These are phyloP conservation scores for Hysterium pulicare DNA, from an alignment of 2,329 filamentous ascomycete genomes.

Conservation along the genomic window DNA sequence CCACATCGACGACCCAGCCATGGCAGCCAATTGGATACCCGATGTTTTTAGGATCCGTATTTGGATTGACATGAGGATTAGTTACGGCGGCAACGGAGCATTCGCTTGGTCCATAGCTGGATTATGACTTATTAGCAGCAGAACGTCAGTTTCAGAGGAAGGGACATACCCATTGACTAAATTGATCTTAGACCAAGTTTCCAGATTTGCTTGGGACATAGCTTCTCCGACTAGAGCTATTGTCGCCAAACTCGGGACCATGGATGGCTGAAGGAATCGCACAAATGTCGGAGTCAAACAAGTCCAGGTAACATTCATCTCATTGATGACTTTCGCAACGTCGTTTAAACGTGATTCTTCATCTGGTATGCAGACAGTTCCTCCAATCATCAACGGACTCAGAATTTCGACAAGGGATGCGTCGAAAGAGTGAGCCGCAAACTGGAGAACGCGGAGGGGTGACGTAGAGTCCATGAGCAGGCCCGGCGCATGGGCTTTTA, in stretches of 20 bases:
- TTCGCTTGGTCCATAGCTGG: conserved; percentile 33
- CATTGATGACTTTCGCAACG: conserved; percentile 40
- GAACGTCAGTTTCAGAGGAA: too few species aligned
- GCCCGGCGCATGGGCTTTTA: conserved; percentile 13
- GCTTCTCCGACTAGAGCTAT: conserved; percentile 42
- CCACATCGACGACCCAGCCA: conserved; percentile 12
- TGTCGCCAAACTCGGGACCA: conserved; percentile 41
- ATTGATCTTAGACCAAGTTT: conserved; percentile 26
- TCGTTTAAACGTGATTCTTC: conserved; percentile 50
- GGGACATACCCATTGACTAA: conserved; percentile 28
- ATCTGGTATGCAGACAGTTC: conserved; percentile 35
- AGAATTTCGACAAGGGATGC: conserved; percentile 36
- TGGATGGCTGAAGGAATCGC: conserved; percentile 34
- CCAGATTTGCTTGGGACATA: conserved; percentile 30
- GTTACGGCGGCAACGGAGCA: conserved; percentile 34
- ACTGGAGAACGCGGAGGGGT: conserved; percentile 32
- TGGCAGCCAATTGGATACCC: conserved; percentile 33
- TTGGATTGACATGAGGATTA: conserved; percentile 26
- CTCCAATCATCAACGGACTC: conserved; percentile 30
- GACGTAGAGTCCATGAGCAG: conserved; percentile 17
- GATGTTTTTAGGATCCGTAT: conserved; percentile 33
- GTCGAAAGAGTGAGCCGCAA: conserved; percentile 38
- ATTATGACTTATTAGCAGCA: too few species aligned
- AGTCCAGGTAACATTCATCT: conserved; percentile 32
- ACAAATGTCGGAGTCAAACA: conserved; percentile 38